Percentiles rank a stretch among this genome's conserved stretches.
Conservation (phyloP, 805 yeast genomes). For the Ogataea siamensis region DNA sequence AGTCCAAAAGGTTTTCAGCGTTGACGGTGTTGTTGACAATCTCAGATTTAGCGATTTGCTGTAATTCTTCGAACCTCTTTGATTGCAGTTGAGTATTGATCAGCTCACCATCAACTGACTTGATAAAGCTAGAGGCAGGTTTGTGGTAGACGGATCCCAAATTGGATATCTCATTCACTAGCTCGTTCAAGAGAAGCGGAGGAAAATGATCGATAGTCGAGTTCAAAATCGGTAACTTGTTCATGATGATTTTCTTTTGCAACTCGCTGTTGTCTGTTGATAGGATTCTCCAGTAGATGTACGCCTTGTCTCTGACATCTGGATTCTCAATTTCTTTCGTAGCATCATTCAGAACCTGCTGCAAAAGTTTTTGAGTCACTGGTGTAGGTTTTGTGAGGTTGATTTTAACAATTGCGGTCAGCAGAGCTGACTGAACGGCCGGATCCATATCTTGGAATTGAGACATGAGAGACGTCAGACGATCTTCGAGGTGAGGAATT, state of each 20-base stretch:
- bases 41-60: slow-evolving; percentile 73
- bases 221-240: slow-evolving; percentile 66
- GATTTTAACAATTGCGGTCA: slow-evolving; percentile 63
- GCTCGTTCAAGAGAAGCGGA: slow-evolving; percentile 61
- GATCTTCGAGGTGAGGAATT: slow-evolving; percentile 51
- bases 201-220: slow-evolving; percentile 72
- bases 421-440: slow-evolving; percentile 54
- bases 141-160: slow-evolving; percentile 87
- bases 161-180: slow-evolving; percentile 75
- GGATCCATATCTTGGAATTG: slow-evolving; percentile 60
- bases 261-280: slow-evolving; percentile 43
- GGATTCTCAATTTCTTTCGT: slow-evolving; percentile 67
- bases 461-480: slow-evolving; percentile 45
- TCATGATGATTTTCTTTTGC: slow-evolving; percentile 54
- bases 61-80: slow-evolving; percentile 73
- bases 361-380: slow-evolving; percentile 44
- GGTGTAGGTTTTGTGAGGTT: slow-evolving; percentile 36
- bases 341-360: slow-evolving; percentile 57
- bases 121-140: slow-evolving; percentile 65
- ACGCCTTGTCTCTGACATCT: slow-evolving; percentile 79
- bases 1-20: slow-evolving; percentile 80
- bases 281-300: slow-evolving; percentile 73
- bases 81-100: slow-evolving; percentile 35
- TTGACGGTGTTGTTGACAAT: slow-evolving; percentile 55
- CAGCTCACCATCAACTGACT: slow-evolving; percentile 19